Evolutionary conservation across 2,329 filamentous ascomycete species (phyloP).

Genomic region (Cercospora janseana): DNA sequence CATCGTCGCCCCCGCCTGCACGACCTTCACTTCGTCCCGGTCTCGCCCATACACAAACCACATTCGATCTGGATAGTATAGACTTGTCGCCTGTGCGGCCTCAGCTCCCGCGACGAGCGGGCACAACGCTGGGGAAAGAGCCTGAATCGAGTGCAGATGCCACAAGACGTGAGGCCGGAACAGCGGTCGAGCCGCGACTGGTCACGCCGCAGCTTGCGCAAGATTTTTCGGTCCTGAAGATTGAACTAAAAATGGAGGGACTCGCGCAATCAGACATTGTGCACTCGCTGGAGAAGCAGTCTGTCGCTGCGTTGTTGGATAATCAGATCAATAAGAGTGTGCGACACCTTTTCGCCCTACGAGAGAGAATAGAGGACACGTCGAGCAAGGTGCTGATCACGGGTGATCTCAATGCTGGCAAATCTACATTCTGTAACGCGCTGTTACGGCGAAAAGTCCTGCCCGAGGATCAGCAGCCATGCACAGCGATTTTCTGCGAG

Average conservation of each 20-base stretch:
- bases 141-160: constrained; percentile 57
- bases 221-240: constrained; percentile 91
- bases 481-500: constrained; percentile 97
- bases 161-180: constrained; percentile 59
- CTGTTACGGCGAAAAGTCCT: constrained; percentile 85
- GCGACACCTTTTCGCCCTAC: constrained; percentile 79
- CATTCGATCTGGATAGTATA: constrained; percentile 49
- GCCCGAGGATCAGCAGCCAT: constrained; percentile 95
- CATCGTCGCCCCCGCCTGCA: constrained; percentile 45
- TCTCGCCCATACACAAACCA: constrained; percentile 63
- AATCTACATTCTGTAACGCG: constrained; percentile 99
- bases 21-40: constrained; percentile 59
- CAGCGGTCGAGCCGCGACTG: constrained; percentile 69
- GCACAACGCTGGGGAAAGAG: constrained; percentile 65
- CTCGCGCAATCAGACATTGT: constrained; percentile 86
- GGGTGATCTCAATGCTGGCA: constrained; percentile 93
- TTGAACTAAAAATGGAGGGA: constrained; percentile 86
- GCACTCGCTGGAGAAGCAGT: constrained; percentile 88
- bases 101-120: constrained; percentile 62
- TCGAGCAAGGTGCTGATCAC: constrained; percentile 96
- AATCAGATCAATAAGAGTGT: constrained; percentile 93
- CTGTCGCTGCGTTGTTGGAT: constrained; percentile 85
- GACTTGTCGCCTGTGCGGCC: constrained; percentile 48
- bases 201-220: constrained; percentile 90
- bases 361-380: constrained; percentile 94